Conservation (phyloP, 257 asterid genomes). For the Salvia splendens region DNA sequence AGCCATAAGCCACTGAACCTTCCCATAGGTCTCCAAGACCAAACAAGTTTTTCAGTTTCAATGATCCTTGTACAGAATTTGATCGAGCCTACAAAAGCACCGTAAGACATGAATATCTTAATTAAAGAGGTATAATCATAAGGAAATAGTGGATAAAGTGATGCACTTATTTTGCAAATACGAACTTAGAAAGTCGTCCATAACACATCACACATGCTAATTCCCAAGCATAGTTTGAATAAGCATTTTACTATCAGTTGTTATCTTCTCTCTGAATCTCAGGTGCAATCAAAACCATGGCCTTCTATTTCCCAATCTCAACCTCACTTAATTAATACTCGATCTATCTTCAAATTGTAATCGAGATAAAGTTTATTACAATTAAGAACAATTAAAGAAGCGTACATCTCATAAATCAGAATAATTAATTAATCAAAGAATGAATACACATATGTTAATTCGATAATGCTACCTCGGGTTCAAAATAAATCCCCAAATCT, state of each 20-base stretch:
- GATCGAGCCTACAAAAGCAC: conserved; percentile 71
- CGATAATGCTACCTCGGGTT: conserved; percentile 62
- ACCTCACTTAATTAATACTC: neutral
- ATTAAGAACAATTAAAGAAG: neutral
- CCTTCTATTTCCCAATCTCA: conserved; percentile 4
- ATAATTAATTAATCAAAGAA: conserved; percentile 3
- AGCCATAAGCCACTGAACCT: conserved; percentile 76
- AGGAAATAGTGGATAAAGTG: neutral
- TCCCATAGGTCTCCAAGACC: conserved; percentile 96
- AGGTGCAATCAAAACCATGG: conserved; percentile 6
- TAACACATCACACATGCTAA: conserved; percentile 7
- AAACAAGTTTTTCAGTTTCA: conserved; percentile 75
- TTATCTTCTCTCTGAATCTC: neutral
- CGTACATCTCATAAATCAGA: neutral
- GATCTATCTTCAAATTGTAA: neutral
- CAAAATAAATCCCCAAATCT: conserved; percentile 64
- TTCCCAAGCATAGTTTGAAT: conserved; percentile 22
- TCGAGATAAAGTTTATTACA: neutral
- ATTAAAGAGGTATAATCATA: conserved; percentile 9
- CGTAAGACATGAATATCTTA: conserved; percentile 2
- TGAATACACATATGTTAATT: conserved; percentile 20
- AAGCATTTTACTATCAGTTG: neutral
- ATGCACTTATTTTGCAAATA: neutral
- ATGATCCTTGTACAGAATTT: conserved; percentile 69
- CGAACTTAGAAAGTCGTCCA: conserved; percentile 12